Percentiles rank a stretch among this genome's conserved stretches.
Evolutionary conservation across 306 rosid species (phyloP).

Genomic region (Quercus parvula): DNA sequence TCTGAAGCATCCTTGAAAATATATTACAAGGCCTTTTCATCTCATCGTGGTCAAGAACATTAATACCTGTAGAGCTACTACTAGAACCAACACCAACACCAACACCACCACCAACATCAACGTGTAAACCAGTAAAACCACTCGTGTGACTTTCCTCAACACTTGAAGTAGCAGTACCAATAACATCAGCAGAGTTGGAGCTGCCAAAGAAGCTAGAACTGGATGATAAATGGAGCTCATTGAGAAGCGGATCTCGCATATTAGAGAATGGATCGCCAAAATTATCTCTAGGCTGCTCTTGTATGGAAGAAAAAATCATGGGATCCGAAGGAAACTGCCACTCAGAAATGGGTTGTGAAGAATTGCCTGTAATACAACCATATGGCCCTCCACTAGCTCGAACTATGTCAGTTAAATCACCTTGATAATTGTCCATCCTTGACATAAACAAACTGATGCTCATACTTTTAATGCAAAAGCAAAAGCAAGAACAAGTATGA

Average conservation of each 20-base stretch:
- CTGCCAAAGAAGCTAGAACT: conserved; percentile 23
- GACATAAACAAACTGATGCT: conserved; percentile 44
- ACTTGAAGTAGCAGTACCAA: not conserved
- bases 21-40: conserved; percentile 39
- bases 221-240: conserved; percentile 28
- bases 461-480: conserved; percentile 30
- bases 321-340: conserved; percentile 30
- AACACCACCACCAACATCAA: not conserved
- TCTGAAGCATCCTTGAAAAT: conserved; percentile 86
- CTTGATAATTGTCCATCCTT: conserved; percentile 74
- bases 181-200: conserved; percentile 22
- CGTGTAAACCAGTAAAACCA: not conserved
- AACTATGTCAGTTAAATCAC: conserved; percentile 80
- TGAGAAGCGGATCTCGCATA: conserved; percentile 70
- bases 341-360: conserved; percentile 11
- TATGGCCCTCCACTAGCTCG: conserved; percentile 39
- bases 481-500: not conserved
- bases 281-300: conserved; percentile 20
- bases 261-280: conserved; percentile 81
- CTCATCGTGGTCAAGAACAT: conserved; percentile 9
- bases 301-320: conserved; percentile 28
- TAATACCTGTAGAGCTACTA: conserved; percentile 6
- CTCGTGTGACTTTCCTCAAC: conserved; percentile 5
- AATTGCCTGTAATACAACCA: conserved; percentile 9
- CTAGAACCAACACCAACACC: not conserved